These are phyloP conservation scores for Eurotiales sp. DNA, from an alignment of 2,329 filamentous ascomycete species.

Conservation along the genomic window DNA sequence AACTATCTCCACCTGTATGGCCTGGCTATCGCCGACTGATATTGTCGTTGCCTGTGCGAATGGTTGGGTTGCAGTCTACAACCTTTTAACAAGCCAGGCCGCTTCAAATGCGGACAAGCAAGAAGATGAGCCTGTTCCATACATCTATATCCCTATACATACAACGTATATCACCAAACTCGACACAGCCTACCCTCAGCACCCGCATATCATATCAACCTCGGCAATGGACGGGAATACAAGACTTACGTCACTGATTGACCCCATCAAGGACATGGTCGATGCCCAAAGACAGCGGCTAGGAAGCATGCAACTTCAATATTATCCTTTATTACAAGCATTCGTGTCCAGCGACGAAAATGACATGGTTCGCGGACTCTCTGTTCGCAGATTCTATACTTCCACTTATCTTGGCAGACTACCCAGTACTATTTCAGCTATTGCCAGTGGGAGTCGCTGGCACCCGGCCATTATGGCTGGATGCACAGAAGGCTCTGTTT, in stretches of 20 bases:
- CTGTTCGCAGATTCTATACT: slow-evolving; percentile 52
- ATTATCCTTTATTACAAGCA: slow-evolving; percentile 54
- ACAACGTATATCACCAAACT: slow-evolving; percentile 37
- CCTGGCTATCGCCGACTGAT: slow-evolving; percentile 55
- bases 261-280: slow-evolving; percentile 43
- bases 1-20: slow-evolving; percentile 53
- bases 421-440: slow-evolving; percentile 30
- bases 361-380: slow-evolving; percentile 47
- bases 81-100: slow-evolving; percentile 26
- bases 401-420: slow-evolving; percentile 48
- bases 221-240: slow-evolving; percentile 54
- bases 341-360: slow-evolving; percentile 55
- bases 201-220: slow-evolving; percentile 51
- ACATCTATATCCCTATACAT: slow-evolving; percentile 35
- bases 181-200: slow-evolving; percentile 50
- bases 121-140: slow-evolving; percentile 24
- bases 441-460: slow-evolving; percentile 35
- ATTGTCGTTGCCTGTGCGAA: slow-evolving; percentile 55
- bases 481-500: slow-evolving; percentile 49
- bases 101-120: slow-evolving; percentile 6
- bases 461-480: slow-evolving; percentile 55
- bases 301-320: slow-evolving; percentile 47
- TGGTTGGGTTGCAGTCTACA: slow-evolving; percentile 55
- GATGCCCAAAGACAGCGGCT: slow-evolving; percentile 49
- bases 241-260: slow-evolving; percentile 52